A percentile compares a stretch with the other conserved stretches of the same genome.
Evolutionary conservation across 2,329 filamentous ascomycete species (phyloP).

Genomic region (Pseudocercospora crystallina): DNA sequence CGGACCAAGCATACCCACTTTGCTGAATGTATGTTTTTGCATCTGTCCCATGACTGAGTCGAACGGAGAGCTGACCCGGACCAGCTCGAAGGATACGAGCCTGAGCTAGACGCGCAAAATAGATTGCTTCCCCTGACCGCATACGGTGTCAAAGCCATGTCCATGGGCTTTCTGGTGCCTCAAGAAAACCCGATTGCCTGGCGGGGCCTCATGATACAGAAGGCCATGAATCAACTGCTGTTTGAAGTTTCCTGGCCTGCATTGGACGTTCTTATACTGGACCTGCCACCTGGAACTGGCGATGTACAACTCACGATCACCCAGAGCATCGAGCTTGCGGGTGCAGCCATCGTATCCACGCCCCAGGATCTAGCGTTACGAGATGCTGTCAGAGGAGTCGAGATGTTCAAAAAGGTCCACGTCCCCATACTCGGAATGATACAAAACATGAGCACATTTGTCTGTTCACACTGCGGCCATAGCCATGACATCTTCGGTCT

Average conservation of each 20-base stretch:
- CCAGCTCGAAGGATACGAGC: constrained; percentile 35
- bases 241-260: constrained; percentile 94
- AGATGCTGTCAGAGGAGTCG: constrained; percentile 87
- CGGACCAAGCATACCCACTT: constrained; percentile 87
- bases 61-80: neutral
- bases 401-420: constrained; percentile 85
- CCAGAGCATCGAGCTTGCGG: constrained; percentile 81
- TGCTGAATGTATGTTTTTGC: constrained; percentile 66
- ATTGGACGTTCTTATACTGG: constrained; percentile 83
- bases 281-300: constrained; percentile 90
- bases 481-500: constrained; percentile 39
- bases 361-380: constrained; percentile 90
- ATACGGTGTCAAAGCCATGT: constrained; percentile 97
- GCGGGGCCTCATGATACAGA: constrained; percentile 97
- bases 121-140: constrained; percentile 85
- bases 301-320: constrained; percentile 97
- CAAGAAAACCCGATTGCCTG: constrained; percentile 84
- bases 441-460: constrained; percentile 87
- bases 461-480: constrained; percentile 61
- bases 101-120: constrained; percentile 52
- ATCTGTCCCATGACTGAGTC: neutral
- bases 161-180: constrained; percentile 89
- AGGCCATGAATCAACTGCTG: constrained; percentile 89
- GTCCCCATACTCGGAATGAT: constrained; percentile 83
- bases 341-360: constrained; percentile 82